Conservation (phyloP, 2,329 filamentous ascomycete genomes). For the Zalaria obscura region DNA sequence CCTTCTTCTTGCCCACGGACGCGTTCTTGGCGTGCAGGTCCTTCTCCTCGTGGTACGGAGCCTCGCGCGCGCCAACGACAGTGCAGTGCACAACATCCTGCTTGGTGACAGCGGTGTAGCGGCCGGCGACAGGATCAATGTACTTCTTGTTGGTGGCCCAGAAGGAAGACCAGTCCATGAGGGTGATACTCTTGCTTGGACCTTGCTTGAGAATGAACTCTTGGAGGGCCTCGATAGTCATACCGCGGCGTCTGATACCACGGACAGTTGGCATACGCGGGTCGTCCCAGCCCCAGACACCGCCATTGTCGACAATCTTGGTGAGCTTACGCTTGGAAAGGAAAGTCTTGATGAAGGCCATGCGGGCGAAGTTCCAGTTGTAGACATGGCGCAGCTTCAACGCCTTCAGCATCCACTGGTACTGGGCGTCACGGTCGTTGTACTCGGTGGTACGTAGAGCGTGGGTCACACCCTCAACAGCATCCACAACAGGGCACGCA, state of each 20-base stretch:
- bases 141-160: conserved; percentile 35
- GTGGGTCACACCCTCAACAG: conserved; percentile 64
- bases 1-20: conserved; percentile 71
- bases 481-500: conserved; percentile 65
- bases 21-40: conserved; percentile 85
- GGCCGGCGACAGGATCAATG: conserved; percentile 28
- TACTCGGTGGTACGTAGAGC: conserved; percentile 71
- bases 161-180: conserved; percentile 61
- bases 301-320: conserved; percentile 60
- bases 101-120: conserved; percentile 42
- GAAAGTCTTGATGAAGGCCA: conserved; percentile 70
- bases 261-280: conserved; percentile 70
- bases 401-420: conserved; percentile 66
- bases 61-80: conserved; percentile 12
- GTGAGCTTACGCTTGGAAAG: conserved; percentile 72
- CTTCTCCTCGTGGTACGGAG: conserved; percentile 53
- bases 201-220: conserved; percentile 74
- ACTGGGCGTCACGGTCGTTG: conserved; percentile 69
- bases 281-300: conserved; percentile 70
- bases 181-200: conserved; percentile 64
- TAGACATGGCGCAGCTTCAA: conserved; percentile 60
- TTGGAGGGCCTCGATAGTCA: conserved; percentile 60
- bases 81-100: conserved; percentile 54
- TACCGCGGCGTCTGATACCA: conserved; percentile 58
- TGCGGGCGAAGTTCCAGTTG: conserved; percentile 68